Base-by-base conservation (phyloP, 2,329 filamentous ascomycete genomes). In the Cladosporium sp. region DNA sequence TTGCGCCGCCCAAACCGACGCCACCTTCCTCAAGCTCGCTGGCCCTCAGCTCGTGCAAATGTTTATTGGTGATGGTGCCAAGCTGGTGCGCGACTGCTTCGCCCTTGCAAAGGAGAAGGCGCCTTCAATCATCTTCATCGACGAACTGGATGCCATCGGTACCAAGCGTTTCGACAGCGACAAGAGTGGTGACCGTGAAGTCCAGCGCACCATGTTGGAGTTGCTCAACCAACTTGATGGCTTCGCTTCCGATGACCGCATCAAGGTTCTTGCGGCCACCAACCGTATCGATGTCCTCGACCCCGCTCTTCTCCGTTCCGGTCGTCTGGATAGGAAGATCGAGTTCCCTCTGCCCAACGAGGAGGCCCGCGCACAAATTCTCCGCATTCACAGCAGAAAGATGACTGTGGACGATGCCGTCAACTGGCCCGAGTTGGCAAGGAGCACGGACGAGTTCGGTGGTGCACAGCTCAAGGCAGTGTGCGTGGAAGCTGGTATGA, bases 191-290 rank as follows among this genome's bases (percentile, higher is more conserved):
- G 94, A 99, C 73, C 97, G 92, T 1, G 94, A 99, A 77, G 94
- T 99, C 55, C 94, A 99, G 79, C 88, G 94, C 70, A 99, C 94
- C 50, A 99, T 99, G 94, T 79, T 99, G 78, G 94, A 99, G 76
- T 82, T 99, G 61, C 86, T 99, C 65, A 99, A 99, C 80, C 94
- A 99, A 81, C 85, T 99, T 61, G 94, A 99, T 73, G 94, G 94
- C 52, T 99, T 99, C 76, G 94, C 94, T 0, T 96, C 92, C 97
- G 78, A 94, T 94, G 5, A 97, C 93, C 49, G 70, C 69, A 99
- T 99, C 86, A 99, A 99, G 78, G 91, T 99, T 75, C 96, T 99
- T 79, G 99, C 99, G 93, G 94, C 94, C 57, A 99, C 94, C 51
- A 99, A 99, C 78, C 90, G 94, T 73, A 84, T 99, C 64, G 94